Evolutionary conservation across 306 rosid species (phyloP).

Genomic region (Cucurbita maxima): DNA sequence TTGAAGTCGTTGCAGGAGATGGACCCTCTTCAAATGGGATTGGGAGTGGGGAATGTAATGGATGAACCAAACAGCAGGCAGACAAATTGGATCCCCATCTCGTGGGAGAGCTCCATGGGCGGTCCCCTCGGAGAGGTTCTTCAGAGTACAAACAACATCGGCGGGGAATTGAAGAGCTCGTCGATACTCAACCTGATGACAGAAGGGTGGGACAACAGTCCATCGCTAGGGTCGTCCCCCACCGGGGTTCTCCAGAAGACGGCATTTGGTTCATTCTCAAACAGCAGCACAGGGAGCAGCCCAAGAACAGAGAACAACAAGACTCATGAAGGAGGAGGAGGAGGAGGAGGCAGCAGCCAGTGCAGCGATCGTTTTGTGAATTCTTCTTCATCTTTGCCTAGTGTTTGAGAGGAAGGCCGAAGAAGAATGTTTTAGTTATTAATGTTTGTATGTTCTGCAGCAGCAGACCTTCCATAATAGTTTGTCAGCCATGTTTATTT

Average conservation of each 20-base stretch:
- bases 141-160: slow-evolving; percentile 29
- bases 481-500: neutral
- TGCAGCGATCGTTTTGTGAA: slow-evolving; percentile 42
- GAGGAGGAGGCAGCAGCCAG: slow-evolving; percentile 48
- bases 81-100: slow-evolving; percentile 64
- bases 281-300: slow-evolving; percentile 90
- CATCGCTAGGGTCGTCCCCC: slow-evolving; percentile 73
- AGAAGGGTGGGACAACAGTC: slow-evolving; percentile 62
- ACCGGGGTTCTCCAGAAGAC: slow-evolving; percentile 77
- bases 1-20: slow-evolving; percentile 45
- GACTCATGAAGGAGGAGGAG: slow-evolving; percentile 38
- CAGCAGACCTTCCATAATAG: slow-evolving; percentile 1
- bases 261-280: slow-evolving; percentile 58
- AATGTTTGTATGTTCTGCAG: neutral
- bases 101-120: slow-evolving; percentile 73
- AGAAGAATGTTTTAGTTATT: neutral
- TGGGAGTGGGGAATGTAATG: slow-evolving; percentile 26
- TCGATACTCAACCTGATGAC: slow-evolving; percentile 70
- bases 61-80: slow-evolving; percentile 25
- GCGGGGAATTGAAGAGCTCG: slow-evolving; percentile 27
- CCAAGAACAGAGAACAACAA: slow-evolving; percentile 64
- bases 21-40: slow-evolving; percentile 45
- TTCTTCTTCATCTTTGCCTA: slow-evolving; percentile 7
- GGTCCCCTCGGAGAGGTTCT: slow-evolving; percentile 94
- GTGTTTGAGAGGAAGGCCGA: neutral